A percentile compares a stretch with the other conserved stretches of the same genome.
These are phyloP conservation scores for Diplocarpon rosae DNA, from an alignment of 2,329 filamentous ascomycete genomes.

Conservation along the genomic window DNA sequence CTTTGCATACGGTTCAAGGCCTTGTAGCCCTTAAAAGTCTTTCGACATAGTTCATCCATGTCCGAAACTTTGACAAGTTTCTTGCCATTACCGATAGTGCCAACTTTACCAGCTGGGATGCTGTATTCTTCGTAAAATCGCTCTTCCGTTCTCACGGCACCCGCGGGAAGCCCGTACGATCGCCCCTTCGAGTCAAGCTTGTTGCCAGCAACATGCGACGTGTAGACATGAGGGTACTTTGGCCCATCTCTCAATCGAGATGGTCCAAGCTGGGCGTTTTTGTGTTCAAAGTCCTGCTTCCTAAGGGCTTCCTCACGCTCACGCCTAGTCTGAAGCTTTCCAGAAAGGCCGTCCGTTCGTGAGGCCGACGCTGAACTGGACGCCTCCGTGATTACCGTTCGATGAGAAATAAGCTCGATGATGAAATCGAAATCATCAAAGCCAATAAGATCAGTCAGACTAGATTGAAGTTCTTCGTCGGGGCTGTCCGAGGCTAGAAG, in stretches of 20 bases:
- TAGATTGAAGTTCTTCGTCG: conserved; percentile 85
- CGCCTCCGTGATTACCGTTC: conserved; percentile 48
- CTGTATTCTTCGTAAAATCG: conserved; percentile 82
- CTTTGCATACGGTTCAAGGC: conserved; percentile 96
- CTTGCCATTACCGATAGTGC: conserved; percentile 59
- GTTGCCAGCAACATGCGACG: conserved; percentile 72
- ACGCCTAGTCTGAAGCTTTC: conserved; percentile 58
- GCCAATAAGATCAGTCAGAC: conserved; percentile 78
- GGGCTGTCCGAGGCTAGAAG: conserved; percentile 55
- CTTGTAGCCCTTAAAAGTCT: conserved; percentile 93
- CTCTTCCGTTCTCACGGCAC: conserved; percentile 59
- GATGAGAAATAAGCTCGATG: conserved; percentile 75
- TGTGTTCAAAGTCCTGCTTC: conserved; percentile 71
- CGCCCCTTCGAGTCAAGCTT: conserved; percentile 68
- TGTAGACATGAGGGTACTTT: conserved; percentile 91
- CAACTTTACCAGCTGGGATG: conserved; percentile 74
- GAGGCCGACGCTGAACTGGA: conserved; percentile 38
- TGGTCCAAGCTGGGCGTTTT: conserved; percentile 59
- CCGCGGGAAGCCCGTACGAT: conserved; percentile 71
- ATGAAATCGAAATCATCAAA: conserved; percentile 92
- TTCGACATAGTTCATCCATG: conserved; percentile 77
- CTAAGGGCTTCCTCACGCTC: conserved; percentile 72
- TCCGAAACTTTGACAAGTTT: conserved; percentile 69
- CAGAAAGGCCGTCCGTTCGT: conserved; percentile 45
- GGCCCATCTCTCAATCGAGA: conserved; percentile 60